A percentile compares a stretch with the other conserved stretches of the same genome.
Evolutionary conservation across 2,329 filamentous ascomycete genomes (phyloP).

Genomic region (Periconia sp.): DNA sequence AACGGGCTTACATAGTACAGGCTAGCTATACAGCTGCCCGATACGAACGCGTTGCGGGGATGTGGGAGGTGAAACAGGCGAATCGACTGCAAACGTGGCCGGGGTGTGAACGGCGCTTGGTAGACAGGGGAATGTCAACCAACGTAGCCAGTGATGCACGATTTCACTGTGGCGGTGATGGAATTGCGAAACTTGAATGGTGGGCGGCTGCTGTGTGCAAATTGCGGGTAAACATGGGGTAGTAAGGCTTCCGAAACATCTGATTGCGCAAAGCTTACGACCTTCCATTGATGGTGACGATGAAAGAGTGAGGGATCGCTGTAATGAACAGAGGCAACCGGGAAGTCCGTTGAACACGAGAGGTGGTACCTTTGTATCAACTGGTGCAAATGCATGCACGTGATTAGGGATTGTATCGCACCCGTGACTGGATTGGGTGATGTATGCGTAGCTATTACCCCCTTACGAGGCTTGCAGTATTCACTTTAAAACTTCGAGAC

Average conservation of each 20-base stretch:
- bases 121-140: background rate
- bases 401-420: too few relatives aligned
- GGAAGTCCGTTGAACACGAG: background rate
- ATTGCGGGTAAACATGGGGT: background rate
- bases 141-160: background rate
- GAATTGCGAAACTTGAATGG: background rate
- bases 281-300: background rate
- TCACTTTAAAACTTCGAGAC: too few relatives aligned
- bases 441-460: too few relatives aligned
- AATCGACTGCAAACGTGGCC: background rate
- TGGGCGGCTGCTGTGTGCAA: background rate
- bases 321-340: background rate
- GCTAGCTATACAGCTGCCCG: too few relatives aligned
- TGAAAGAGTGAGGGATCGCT: background rate
- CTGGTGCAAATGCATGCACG: too few relatives aligned
- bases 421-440: too few relatives aligned
- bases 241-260: background rate
- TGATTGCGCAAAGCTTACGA: background rate
- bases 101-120: background rate
- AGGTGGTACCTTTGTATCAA: too few relatives aligned
- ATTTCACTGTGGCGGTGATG: background rate
- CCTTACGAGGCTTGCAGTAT: too few relatives aligned
- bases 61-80: too few relatives aligned
- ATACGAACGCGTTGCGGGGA: too few relatives aligned
- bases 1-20: too few relatives aligned